Evolutionary conservation across 768 basidiomycete genomes (phyloP), one percentile per base, ranked within the genome.

Genomic region (Kockovaella imperatae): DNA sequence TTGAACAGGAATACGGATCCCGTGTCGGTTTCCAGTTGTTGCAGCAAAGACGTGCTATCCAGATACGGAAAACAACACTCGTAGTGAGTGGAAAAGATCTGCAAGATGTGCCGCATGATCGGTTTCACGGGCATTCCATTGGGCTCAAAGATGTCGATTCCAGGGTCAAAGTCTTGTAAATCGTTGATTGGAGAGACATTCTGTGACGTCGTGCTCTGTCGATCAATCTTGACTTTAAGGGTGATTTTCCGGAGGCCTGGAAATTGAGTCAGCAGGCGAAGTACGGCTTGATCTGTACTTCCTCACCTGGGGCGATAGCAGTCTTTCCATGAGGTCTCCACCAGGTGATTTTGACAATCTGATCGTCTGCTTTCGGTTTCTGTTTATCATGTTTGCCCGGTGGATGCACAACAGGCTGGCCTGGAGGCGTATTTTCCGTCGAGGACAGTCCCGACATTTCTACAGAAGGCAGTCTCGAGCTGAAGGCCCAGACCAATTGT

Each of bases 251-350:
- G 53, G 15, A 60, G 38, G 2, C 58, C 52, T 51, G 26, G 10
- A 28, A 11, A 42, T 28, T 20, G 18, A 20, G 18, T 52, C 41
- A 7, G 10, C n/a, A 36, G 43, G 24, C 4, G 7, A 35, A 15
- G 20, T n/a, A n/a, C n/a, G n/a, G n/a, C n/a, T n/a, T n/a, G n/a
- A n/a, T n/a, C n/a, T n/a, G n/a, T n/a, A 14, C 6, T 26, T 24
- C 35, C 52, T 42, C 34, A 51, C 49, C 53, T 6, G 50, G 51
- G 14, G 45, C 50, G 13, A 57, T 53, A 7, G 56, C 56, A 6
- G 56, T 57, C 36, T 57, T 49, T 5, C 59, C 59, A 45, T 60
- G 59, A 2, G 59, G 59, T 54, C 59, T 51, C 55, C 56, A 60
- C 59, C 59, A 60, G 11, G 58, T 49, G 31, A 59, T 30, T 31